Evolutionary conservation across 345 rosid genomes (phyloP), one percentile per base, ranked within the genome.

Genomic region (Corymbia maculata): DNA sequence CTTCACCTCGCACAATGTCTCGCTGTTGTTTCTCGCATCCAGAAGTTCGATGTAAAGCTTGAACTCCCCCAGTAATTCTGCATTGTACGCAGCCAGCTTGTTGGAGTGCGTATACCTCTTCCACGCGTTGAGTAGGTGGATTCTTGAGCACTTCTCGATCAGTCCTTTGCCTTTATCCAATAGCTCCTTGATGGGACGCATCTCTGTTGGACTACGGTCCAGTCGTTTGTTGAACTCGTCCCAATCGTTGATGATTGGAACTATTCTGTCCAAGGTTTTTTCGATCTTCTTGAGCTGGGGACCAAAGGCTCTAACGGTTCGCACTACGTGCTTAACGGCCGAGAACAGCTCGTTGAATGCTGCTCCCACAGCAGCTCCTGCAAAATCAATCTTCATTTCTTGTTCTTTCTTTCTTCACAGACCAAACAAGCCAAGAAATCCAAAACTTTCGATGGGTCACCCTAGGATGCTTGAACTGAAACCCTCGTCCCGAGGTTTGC

Each of bases 201-300:
- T 22, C 30, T 87, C 52, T 26, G 24, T 59, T 59, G 75, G 75
- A 15, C 32, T 82, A 42, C 79, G 50, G 51, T 51, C n/a, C 79
- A 17, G 24, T 61, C 1, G 79, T 7, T 17, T 50, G 9, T 66
- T 52, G 24, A 17, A 52, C 85, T 47, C 6, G 22, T 59, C 75
- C 32, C 59, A 70, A 7, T 70, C 36, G 16, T 13, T 47, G 22
- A 86, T 55, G 36, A 86, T 86, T 22, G 36, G 61, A 21, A 8
- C 1, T 22, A 55, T 22, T 22, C 0, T 55, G 61, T 0, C 28
- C 61, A 55, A 55, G 19, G 68, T 59, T 15, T 0, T 5, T 59
- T 59, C 0, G 7, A 59, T 59, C 15, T 59, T 26, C 68, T 22
- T 26, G 15, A 59, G 30, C 68, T 26, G 68, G 4, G 0, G 68